Conservation (phyloP, 1,139 yeast species). For the Kluyveromyces sp. region DNA sequence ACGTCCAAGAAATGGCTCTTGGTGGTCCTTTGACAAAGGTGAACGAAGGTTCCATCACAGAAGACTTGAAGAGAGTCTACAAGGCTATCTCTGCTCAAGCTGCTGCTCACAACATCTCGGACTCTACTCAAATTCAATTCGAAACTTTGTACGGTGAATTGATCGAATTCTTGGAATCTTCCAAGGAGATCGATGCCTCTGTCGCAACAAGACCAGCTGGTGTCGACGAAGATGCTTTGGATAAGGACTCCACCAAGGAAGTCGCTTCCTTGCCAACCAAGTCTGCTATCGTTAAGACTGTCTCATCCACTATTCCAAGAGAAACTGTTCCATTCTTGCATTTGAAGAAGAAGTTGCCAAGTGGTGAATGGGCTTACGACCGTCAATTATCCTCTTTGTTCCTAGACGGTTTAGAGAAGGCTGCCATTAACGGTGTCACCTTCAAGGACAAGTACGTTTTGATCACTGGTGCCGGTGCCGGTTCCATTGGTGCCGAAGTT, state of each 20-base stretch:
- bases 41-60: slow-evolving; percentile 63
- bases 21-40: slow-evolving; percentile 78
- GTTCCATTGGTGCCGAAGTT: slow-evolving; percentile 96
- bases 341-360: slow-evolving; percentile 64
- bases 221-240: slow-evolving; percentile 39
- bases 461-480: slow-evolving; percentile 97
- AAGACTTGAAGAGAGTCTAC: slow-evolving; percentile 79
- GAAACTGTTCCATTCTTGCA: slow-evolving; percentile 94
- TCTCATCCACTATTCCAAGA: slow-evolving; percentile 63
- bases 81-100: slow-evolving; percentile 69
- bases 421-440: slow-evolving; percentile 88
- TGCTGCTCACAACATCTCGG: slow-evolving; percentile 36
- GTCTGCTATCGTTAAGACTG: slow-evolving; percentile 63
- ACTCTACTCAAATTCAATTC: slow-evolving; percentile 63
- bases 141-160: slow-evolving; percentile 75
- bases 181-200: slow-evolving; percentile 52
- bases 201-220: slow-evolving; percentile 35
- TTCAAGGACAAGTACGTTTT: slow-evolving; percentile 84
- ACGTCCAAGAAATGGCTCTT: slow-evolving; percentile 92
- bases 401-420: slow-evolving; percentile 84
- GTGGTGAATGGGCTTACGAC: slow-evolving; percentile 81
- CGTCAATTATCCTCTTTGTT: slow-evolving; percentile 66
- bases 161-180: slow-evolving; percentile 61
- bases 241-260: slow-evolving; percentile 63
- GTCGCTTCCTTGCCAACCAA: slow-evolving; percentile 75